These are phyloP conservation scores for Acacia melanoxylon DNA, from an alignment of 306 rosid species.

Conservation along the genomic window DNA sequence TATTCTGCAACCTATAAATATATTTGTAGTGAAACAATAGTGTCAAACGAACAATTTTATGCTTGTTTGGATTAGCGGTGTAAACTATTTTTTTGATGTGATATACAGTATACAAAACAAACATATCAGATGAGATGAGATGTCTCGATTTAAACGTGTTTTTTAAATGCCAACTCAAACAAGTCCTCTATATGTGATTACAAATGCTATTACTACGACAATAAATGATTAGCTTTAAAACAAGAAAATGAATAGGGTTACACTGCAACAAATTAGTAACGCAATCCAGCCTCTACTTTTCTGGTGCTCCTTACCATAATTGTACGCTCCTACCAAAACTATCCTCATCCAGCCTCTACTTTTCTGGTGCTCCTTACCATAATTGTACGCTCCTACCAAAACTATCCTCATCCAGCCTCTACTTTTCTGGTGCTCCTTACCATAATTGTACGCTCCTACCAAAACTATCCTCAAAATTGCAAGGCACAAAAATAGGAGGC, in stretches of 20 bases:
- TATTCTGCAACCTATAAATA: neutral
- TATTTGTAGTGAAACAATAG: neutral
- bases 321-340: constrained; percentile 46
- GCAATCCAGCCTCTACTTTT: constrained; percentile 67
- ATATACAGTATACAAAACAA: too few species aligned
- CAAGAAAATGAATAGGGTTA: constrained; percentile 56
- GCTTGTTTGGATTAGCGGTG: too few species aligned
- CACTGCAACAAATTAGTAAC: constrained; percentile 60
- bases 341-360: constrained; percentile 61
- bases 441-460: constrained; percentile 40
- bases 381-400: constrained; percentile 43
- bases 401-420: constrained; percentile 72
- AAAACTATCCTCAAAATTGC: constrained; percentile 62
- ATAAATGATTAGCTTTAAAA: constrained; percentile 48
- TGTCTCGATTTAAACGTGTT: too few species aligned
- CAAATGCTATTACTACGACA: constrained; percentile 6
- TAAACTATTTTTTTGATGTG: too few species aligned
- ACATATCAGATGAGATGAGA: too few species aligned
- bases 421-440: constrained; percentile 41
- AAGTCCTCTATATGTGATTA: neutral
- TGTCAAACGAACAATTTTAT: neutral
- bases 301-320: constrained; percentile 38
- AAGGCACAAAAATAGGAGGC: constrained; percentile 62
- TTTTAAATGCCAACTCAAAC: too few species aligned
- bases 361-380: constrained; percentile 41